Conservation (phyloP, 192 early-diverging fungal genomes). For the Backusella mclennaniae region DNA sequence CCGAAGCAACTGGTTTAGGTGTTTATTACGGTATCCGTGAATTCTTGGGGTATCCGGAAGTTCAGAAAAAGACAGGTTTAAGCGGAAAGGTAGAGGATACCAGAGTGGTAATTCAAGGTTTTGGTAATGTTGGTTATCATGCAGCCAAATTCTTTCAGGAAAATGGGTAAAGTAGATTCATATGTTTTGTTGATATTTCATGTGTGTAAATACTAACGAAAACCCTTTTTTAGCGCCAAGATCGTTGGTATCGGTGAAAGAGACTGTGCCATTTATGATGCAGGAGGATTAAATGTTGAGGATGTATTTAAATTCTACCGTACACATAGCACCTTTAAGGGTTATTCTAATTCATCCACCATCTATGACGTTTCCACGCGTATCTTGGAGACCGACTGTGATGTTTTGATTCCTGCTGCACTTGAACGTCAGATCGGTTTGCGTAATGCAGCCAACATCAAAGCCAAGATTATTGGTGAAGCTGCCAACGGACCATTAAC, state of each 20-base stretch:
- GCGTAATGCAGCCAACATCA: conserved; percentile 66
- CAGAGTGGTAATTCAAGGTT: conserved; percentile 75
- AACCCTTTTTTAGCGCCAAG: conserved; percentile 54
- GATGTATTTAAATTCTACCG: conserved; percentile 59
- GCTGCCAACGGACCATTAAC: conserved; percentile 82
- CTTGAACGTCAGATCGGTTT: conserved; percentile 78
- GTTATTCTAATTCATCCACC: conserved; percentile 54
- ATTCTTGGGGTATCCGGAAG: conserved; percentile 75
- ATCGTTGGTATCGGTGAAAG: conserved; percentile 73
- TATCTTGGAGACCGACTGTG: conserved; percentile 72
- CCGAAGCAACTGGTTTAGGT: conserved; percentile 79
- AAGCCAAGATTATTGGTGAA: conserved; percentile 79
- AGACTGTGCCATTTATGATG: conserved; percentile 62
- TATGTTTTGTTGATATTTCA: not conserved
- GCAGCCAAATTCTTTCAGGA: conserved; percentile 78
- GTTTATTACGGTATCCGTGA: conserved; percentile 80
- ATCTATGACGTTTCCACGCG: conserved; percentile 52
- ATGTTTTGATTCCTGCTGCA: conserved; percentile 78
- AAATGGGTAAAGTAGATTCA: conserved; percentile 44
- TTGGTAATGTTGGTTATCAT: conserved; percentile 85
- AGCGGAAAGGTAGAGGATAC: conserved; percentile 56
- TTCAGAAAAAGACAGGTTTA: conserved; percentile 67
- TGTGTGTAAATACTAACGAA: not conserved
- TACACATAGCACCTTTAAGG: conserved; percentile 65
- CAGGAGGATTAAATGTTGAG: conserved; percentile 62